Percentiles rank a stretch among this genome's conserved stretches.
phyloP scores from a whole-genome alignment of 208 protist species.

The Trypanosoma avium region DNA sequence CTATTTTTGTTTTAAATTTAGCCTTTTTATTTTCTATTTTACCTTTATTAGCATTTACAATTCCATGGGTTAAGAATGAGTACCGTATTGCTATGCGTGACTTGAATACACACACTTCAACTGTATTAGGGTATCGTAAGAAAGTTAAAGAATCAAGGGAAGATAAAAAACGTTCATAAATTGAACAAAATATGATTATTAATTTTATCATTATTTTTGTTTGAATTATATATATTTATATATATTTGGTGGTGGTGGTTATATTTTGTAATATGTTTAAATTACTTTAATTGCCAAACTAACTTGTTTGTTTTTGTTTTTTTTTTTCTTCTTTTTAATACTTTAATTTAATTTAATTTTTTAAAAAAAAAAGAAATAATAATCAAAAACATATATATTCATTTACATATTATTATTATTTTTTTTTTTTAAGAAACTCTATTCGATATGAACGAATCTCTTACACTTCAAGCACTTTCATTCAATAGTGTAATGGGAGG shows the following conservation, averaged over 20 bases:
- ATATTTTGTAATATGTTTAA: too few species aligned
- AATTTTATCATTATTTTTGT: not conserved
- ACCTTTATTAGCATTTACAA: constrained; percentile 29
- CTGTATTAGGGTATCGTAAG: constrained; percentile 13
- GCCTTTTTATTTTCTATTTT: constrained; percentile 41
- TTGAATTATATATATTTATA: not conserved
- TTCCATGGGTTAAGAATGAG: constrained; percentile 37
- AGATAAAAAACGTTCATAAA: not conserved
- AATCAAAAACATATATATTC: not conserved
- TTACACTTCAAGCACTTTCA: constrained; percentile 13
- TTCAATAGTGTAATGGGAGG: constrained; percentile 18
- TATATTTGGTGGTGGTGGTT: too few species aligned
- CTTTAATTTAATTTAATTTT: not conserved
- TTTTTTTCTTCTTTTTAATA: too few species aligned
- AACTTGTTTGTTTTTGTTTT: too few species aligned
- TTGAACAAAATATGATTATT: too few species aligned
- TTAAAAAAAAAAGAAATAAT: constrained; percentile 15
- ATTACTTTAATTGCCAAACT: too few species aligned
- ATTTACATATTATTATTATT: not conserved
- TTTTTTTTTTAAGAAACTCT: not conserved
- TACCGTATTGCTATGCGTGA: constrained; percentile 31
- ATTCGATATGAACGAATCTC: constrained; percentile 7
- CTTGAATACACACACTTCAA: constrained; percentile 32
- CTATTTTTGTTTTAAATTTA: constrained; percentile 42
- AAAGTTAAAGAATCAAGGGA: not conserved